Evolutionary conservation across 1,284 basidiomycete genomes (phyloP), one percentile per base, ranked within the genome.

Genomic region (Rugosomyces carneus): DNA sequence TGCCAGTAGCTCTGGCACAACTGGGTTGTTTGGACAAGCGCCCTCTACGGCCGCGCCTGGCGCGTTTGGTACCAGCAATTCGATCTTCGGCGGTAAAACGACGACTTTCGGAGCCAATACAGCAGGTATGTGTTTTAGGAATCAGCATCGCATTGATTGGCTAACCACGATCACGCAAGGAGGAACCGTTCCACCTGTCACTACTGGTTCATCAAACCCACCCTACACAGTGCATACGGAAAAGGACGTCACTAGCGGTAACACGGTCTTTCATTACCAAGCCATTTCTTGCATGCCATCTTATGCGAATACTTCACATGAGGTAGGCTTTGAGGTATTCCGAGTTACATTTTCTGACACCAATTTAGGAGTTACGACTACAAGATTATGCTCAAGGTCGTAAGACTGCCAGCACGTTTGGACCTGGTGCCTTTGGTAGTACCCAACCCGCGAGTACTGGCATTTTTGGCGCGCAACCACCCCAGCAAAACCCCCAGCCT

Each of bases 331-430:
- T 37, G n/a, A n/a, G 19, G 23, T 16, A 42, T 46, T 44, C 27
- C 23, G 50, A 40, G 29, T 27, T 23, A 49, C 18, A 13, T 23
- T 38, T 21, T 31, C 43, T 20, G 40, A n/a, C 42, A n/a, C 16
- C 32, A 18, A 40, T 34, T n/a, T 36, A 88, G 84, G 85, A 89
- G 72, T 59, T 89, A 27, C 79, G 84, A 45, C 40, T 72, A 15
- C 85, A 89, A 74, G 85, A 89, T 57, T 89, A 89, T 51, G 65
- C 71, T 34, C 84, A 87, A 62, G 80, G 78, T 42, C 75, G 86
- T n/a, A 89, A 87, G 64, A 82, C 80, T 8, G 62, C 68, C 4
- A 72, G 73, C 37, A 60, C 69, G 1, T 79, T 80, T 53, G 73
- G 72, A 51, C 56, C 66, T 13, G 61, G 62, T 37, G 61, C 66